These are phyloP conservation scores for Scutellaria galericulata DNA, from an alignment of 257 asterid species.

Conservation along the genomic window DNA sequence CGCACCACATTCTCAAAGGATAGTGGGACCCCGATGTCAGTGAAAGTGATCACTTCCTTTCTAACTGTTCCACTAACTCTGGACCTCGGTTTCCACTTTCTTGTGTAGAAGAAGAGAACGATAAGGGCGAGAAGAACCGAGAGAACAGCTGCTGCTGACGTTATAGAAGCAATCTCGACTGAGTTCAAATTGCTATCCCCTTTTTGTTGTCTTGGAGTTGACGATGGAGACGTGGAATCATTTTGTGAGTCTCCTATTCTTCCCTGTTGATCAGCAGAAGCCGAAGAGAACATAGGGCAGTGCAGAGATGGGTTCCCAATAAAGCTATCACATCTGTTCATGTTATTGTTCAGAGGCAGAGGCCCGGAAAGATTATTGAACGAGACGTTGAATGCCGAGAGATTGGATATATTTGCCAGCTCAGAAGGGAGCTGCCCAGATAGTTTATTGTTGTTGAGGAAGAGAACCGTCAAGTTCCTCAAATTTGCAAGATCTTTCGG, in stretches of 20 bases:
- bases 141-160: slow-evolving; percentile 82
- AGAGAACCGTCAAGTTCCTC: slow-evolving; percentile 64
- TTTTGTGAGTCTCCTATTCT: slow-evolving; percentile 44
- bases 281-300: slow-evolving; percentile 60
- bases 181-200: slow-evolving; percentile 57
- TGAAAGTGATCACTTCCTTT: slow-evolving; percentile 79
- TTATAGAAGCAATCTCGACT: slow-evolving; percentile 80
- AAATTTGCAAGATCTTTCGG: slow-evolving; percentile 65
- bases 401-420: slow-evolving; percentile 55
- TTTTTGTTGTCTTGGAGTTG: slow-evolving; percentile 40
- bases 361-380: slow-evolving; percentile 87
- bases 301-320: slow-evolving; percentile 72
- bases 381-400: slow-evolving; percentile 68
- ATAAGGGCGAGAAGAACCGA: slow-evolving; percentile 75
- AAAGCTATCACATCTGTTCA: slow-evolving; percentile 67
- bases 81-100: slow-evolving; percentile 81
- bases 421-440: slow-evolving; percentile 73
- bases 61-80: slow-evolving; percentile 80
- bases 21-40: slow-evolving; percentile 75
- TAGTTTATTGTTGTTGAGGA: slow-evolving; percentile 71
- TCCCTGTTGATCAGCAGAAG: slow-evolving; percentile 61
- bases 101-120: slow-evolving; percentile 73
- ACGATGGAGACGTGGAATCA: slow-evolving; percentile 44
- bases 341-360: slow-evolving; percentile 51
- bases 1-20: slow-evolving; percentile 81